Evolutionary conservation across 768 basidiomycete species (phyloP).

Genomic region (Leccinum imitatum): DNA sequence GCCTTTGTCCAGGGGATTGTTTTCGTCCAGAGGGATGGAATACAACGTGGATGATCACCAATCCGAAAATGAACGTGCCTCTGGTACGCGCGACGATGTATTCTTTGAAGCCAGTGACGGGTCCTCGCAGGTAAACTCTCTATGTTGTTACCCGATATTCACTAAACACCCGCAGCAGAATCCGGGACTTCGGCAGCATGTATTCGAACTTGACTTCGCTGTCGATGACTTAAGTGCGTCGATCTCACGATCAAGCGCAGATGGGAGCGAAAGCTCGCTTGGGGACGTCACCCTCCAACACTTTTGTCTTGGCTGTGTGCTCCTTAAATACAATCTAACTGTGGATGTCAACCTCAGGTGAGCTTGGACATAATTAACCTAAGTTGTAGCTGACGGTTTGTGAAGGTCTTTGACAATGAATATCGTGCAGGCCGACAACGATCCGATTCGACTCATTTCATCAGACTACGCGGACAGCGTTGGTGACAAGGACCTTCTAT

Average conservation of each 20-base stretch:
- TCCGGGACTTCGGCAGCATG: conserved; percentile 48
- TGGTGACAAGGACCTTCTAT: conserved; percentile 66
- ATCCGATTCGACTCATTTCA: conserved; percentile 63
- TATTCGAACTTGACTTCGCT: conserved; percentile 84
- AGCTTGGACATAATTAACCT: conserved; percentile 9
- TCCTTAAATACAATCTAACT: conserved; percentile 83
- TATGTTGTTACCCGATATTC: not conserved
- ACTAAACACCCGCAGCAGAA: conserved; percentile 20
- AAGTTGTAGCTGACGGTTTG: conserved; percentile 10
- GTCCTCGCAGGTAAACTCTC: conserved; percentile 45
- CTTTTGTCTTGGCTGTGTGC: conserved; percentile 71
- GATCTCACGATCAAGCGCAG: conserved; percentile 64
- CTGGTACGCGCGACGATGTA: conserved; percentile 48
- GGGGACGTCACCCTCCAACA: conserved; percentile 77
- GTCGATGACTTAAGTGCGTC: conserved; percentile 82
- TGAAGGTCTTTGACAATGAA: conserved; percentile 73
- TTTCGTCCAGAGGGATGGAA: conserved; percentile 53
- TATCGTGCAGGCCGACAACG: conserved; percentile 52
- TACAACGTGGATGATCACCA: conserved; percentile 68
- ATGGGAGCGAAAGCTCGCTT: conserved; percentile 67
- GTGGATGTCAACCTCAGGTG: conserved; percentile 82
- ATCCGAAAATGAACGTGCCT: conserved; percentile 41
- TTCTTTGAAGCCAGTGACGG: conserved; percentile 78
- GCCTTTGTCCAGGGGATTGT: conserved; percentile 55
- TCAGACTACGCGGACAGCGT: conserved; percentile 46